A percentile compares a stretch with the other conserved stretches of the same genome.
Evolutionary conservation across 2,329 filamentous ascomycete genomes (phyloP).

Genomic region (Pseudovirgaria hyperparasitica): DNA sequence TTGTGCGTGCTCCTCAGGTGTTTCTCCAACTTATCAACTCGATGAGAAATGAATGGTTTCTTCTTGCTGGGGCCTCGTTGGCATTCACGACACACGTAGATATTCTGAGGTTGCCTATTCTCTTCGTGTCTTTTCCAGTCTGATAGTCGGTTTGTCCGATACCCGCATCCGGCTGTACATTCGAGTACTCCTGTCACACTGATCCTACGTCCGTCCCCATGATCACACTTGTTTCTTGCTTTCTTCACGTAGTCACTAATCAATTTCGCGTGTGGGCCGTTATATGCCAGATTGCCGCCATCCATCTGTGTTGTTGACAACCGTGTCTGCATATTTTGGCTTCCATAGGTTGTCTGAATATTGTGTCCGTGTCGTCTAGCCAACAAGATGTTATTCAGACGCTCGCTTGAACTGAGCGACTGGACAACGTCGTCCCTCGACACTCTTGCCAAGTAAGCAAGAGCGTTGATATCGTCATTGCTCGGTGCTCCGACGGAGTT

Average conservation of each 20-base stretch:
- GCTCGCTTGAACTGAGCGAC: too few relatives aligned
- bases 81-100: constrained; percentile 13
- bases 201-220: constrained; percentile 8
- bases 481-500: too few relatives aligned
- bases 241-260: constrained; percentile 7
- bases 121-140: constrained; percentile 18
- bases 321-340: not conserved
- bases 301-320: not conserved
- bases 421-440: too few relatives aligned
- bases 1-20: constrained; percentile 11
- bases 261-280: constrained; percentile 4
- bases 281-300: not conserved
- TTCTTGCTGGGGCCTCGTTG: constrained; percentile 2
- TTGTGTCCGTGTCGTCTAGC: too few relatives aligned
- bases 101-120: constrained; percentile 15
- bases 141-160: constrained; percentile 12
- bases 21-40: constrained; percentile 14
- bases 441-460: too few relatives aligned
- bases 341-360: too few relatives aligned
- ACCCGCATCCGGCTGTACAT: constrained; percentile 15
- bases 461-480: too few relatives aligned
- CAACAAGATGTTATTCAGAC: too few relatives aligned
- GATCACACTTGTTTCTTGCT: constrained; percentile 11
- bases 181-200: constrained; percentile 10
- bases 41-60: constrained; percentile 11